Percentiles rank a stretch among this genome's conserved stretches.
phyloP scores from a whole-genome alignment of 176 grass and related monocot genomes.

The Aechmea fasciata region DNA sequence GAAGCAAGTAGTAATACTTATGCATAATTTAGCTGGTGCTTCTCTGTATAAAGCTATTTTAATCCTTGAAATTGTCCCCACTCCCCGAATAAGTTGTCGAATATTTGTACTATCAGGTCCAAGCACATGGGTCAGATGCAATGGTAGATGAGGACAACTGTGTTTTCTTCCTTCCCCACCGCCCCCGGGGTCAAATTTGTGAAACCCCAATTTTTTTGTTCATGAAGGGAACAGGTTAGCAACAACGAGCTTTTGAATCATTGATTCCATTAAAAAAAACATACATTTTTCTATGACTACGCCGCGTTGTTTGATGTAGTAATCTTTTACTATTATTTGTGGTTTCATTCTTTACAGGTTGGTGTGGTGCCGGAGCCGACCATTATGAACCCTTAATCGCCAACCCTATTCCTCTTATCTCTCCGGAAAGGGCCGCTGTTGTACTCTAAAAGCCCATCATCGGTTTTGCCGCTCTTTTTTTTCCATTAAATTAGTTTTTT shows the following conservation, averaged over 20 bases:
- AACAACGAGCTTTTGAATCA: background rate
- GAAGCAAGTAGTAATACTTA: too few species aligned
- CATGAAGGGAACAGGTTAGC: slow-evolving; percentile 94
- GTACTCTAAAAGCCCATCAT: slow-evolving; percentile 43
- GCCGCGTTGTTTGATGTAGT: background rate
- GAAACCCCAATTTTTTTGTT: slow-evolving; percentile 80
- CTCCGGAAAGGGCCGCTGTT: slow-evolving; percentile 81
- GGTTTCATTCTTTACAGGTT: slow-evolving; percentile 49
- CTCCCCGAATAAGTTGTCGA: background rate
- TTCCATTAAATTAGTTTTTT: background rate
- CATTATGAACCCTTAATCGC: slow-evolving; percentile 86
- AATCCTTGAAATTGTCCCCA: background rate
- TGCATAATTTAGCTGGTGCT: background rate
- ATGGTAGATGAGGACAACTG: slow-evolving; percentile 97
- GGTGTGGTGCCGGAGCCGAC: slow-evolving; percentile 91
- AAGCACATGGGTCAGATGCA: slow-evolving; percentile 94
- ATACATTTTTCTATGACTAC: background rate
- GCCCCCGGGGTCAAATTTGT: slow-evolving; percentile 67
- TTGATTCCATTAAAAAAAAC: background rate
- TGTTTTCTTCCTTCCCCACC: slow-evolving; percentile 91
- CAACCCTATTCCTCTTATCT: slow-evolving; percentile 57
- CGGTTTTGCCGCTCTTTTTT: background rate
- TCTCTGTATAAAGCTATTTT: background rate
- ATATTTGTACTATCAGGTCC: slow-evolving; percentile 46
- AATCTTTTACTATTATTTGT: background rate